Percentiles rank a stretch among this genome's conserved stretches.
Conservation (phyloP, 2,329 filamentous ascomycete genomes). For the Conoideocrella luteorostrata region DNA sequence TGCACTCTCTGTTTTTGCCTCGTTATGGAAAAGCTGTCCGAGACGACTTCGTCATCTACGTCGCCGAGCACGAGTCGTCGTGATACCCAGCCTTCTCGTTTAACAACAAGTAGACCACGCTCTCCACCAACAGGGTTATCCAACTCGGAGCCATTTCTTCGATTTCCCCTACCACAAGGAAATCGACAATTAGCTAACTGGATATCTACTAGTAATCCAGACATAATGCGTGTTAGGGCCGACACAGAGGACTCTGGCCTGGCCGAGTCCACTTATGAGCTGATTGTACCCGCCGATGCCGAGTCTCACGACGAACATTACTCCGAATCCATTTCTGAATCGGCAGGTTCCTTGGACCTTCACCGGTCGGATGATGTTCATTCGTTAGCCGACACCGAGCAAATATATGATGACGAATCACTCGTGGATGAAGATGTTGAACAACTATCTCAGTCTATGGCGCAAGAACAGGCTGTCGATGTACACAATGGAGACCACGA, state of each 20-base stretch:
- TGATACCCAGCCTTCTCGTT: constrained; percentile 22
- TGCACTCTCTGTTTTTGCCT: constrained; percentile 23
- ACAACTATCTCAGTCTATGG: constrained; percentile 6
- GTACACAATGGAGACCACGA: constrained; percentile 5
- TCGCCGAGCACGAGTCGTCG: constrained; percentile 21
- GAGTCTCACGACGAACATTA: constrained; percentile 45
- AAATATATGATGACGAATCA: constrained; percentile 38
- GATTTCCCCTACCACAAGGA: constrained; percentile 51
- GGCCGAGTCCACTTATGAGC: constrained; percentile 50
- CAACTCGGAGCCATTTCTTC: constrained; percentile 42
- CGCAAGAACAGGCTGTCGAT: constrained; percentile 9
- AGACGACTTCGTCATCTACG: constrained; percentile 18
- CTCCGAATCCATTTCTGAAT: constrained; percentile 42
- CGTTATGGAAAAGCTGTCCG: constrained; percentile 47
- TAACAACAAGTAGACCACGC: constrained; percentile 13
- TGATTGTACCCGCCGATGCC: constrained; percentile 47
- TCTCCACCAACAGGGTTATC: constrained; percentile 21
- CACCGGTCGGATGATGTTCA: constrained; percentile 45
- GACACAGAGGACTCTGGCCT: constrained; percentile 44
- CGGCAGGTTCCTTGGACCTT: constrained; percentile 44
- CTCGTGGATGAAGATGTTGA: constrained; percentile 27
- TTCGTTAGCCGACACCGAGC: constrained; percentile 43
- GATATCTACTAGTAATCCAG: constrained; percentile 51
- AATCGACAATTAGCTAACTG: constrained; percentile 52
- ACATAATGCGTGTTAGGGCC: constrained; percentile 45